Conservation (phyloP, 2,329 filamentous ascomycete genomes). For the Sporothrix inflata region DNA sequence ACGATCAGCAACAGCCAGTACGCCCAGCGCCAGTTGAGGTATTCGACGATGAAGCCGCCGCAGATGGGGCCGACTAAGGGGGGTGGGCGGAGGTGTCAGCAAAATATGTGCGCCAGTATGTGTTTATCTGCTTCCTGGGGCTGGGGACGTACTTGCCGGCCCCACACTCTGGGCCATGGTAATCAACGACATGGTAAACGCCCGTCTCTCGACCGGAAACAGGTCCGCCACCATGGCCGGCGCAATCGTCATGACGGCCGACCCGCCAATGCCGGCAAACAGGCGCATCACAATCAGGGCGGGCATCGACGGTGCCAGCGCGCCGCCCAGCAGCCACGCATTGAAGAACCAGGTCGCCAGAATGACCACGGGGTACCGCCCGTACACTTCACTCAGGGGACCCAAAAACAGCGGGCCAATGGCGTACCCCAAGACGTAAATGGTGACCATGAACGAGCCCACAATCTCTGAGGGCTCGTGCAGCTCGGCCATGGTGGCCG, state of each 20-base stretch:
- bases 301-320: conserved; percentile 65
- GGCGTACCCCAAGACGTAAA: conserved; percentile 54
- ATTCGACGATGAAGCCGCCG: conserved; percentile 25
- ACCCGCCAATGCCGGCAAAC: conserved; percentile 70
- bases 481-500: conserved; percentile 47
- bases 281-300: conserved; percentile 70
- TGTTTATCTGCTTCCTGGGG: too few species aligned
- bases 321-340: conserved; percentile 64
- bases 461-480: conserved; percentile 39
- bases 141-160: too few species aligned
- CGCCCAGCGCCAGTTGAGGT: conserved; percentile 26
- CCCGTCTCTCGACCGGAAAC: conserved; percentile 21
- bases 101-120: too few species aligned
- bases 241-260: conserved; percentile 67
- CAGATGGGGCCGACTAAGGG: conserved; percentile 29
- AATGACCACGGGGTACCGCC: conserved; percentile 68
- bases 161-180: conserved; percentile 26
- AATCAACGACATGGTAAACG: conserved; percentile 24
- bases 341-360: conserved; percentile 67
- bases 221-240: conserved; percentile 60
- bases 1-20: conserved; percentile 27
- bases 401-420: conserved; percentile 29
- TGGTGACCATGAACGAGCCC: conserved; percentile 59
- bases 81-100: too few species aligned
- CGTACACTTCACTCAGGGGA: conserved; percentile 30